A percentile compares a stretch with the other conserved stretches of the same genome.
Conservation (phyloP, 768 basidiomycete species). For the Mycena crocata region DNA sequence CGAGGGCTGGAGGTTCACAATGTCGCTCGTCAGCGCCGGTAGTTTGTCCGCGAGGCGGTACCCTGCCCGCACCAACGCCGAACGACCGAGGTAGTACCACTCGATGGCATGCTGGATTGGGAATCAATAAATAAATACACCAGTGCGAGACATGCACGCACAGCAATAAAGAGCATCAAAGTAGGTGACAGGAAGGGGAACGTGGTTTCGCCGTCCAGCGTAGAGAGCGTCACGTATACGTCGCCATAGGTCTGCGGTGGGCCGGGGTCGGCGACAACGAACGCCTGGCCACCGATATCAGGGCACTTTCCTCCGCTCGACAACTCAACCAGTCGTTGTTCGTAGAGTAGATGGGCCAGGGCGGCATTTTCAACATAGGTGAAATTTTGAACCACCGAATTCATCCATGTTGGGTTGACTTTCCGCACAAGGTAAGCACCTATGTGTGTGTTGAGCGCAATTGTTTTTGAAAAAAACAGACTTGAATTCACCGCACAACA, state of each 20-base stretch:
- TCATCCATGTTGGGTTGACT: slow-evolving; percentile 73
- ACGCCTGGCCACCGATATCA: slow-evolving; percentile 81
- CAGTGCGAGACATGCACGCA: neutral
- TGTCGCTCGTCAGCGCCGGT: slow-evolving; percentile 59
- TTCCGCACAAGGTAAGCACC: slow-evolving; percentile 69
- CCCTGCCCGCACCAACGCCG: slow-evolving; percentile 48
- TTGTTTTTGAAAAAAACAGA: neutral
- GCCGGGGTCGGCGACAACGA: slow-evolving; percentile 74
- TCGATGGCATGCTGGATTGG: slow-evolving; percentile 60
- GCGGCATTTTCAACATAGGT: slow-evolving; percentile 83
- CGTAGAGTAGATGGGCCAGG: slow-evolving; percentile 78
- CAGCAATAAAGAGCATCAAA: slow-evolving; percentile 69
- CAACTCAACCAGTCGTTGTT: slow-evolving; percentile 73
- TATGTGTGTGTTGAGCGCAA: neutral
- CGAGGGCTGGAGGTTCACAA: slow-evolving; percentile 69
- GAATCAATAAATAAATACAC: neutral
- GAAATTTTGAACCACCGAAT: slow-evolving; percentile 69
- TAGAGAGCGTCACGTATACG: slow-evolving; percentile 63
- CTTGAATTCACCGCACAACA: slow-evolving; percentile 56
- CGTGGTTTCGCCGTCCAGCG: slow-evolving; percentile 66
- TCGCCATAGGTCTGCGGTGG: slow-evolving; percentile 74
- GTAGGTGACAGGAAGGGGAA: slow-evolving; percentile 73
- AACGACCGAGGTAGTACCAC: slow-evolving; percentile 60
- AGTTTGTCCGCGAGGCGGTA: slow-evolving; percentile 51
- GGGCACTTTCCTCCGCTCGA: slow-evolving; percentile 50